Conservation (phyloP, 352 stramenopile species). For the Phytophthora ramorum region DNA sequence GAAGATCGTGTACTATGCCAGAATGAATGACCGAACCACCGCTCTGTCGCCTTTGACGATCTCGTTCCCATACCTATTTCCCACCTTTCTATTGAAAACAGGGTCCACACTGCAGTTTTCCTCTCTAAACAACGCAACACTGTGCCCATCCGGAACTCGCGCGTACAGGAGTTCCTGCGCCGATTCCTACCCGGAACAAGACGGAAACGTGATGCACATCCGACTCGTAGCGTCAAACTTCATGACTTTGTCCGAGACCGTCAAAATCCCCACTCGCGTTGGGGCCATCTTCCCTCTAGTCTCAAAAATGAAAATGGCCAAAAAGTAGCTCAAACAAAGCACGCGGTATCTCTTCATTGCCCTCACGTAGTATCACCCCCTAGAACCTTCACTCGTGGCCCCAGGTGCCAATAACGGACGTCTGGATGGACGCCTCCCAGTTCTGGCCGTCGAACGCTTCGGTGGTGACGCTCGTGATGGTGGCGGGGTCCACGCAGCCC, state of each 20-base stretch:
- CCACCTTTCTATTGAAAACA: not conserved
- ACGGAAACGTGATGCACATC: conserved; percentile 5
- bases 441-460: conserved; percentile 78
- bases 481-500: conserved; percentile 62
- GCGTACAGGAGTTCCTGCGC: conserved; percentile 1
- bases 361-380: not conserved
- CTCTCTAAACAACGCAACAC: not conserved
- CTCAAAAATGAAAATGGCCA: not conserved
- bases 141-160: conserved; percentile 2
- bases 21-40: too few relatives aligned
- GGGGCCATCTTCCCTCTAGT: conserved; percentile 7
- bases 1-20: not conserved
- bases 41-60: too few relatives aligned
- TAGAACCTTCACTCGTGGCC: not conserved
- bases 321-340: not conserved
- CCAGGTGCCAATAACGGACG: conserved; percentile 15
- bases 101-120: not conserved
- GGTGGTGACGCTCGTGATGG: conserved; percentile 62
- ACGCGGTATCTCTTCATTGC: not conserved
- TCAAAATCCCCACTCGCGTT: not conserved
- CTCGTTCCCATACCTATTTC: too few relatives aligned
- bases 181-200: not conserved
- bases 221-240: conserved; percentile 3
- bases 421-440: conserved; percentile 54
- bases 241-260: not conserved